Percentiles rank a stretch among this genome's conserved stretches.
phyloP scores from a whole-genome alignment of 164 flowering plant species.

The Umbellularia californica region DNA sequence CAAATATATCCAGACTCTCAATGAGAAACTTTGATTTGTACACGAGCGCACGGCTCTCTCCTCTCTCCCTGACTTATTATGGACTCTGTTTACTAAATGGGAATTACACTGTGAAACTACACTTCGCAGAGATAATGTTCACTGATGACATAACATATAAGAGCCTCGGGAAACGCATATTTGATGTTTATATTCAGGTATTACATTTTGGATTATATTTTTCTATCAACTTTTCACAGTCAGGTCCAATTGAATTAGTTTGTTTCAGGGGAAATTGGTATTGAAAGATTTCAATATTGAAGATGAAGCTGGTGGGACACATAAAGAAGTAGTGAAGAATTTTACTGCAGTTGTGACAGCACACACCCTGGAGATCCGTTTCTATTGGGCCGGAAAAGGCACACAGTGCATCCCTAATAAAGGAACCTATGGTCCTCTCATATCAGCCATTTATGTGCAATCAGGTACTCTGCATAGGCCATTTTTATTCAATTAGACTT shows the following conservation, averaged over 20 bases:
- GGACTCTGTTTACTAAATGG: slow-evolving; percentile 53
- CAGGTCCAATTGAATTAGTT: neutral
- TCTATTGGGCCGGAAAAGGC: slow-evolving; percentile 54
- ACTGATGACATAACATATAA: slow-evolving; percentile 35
- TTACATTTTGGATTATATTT: neutral
- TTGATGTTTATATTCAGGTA: slow-evolving; percentile 71
- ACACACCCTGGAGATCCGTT: slow-evolving; percentile 34
- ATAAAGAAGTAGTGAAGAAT: slow-evolving; percentile 20
- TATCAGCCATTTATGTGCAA: slow-evolving; percentile 46
- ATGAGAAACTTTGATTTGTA: slow-evolving; percentile 27
- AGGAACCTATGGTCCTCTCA: slow-evolving; percentile 49
- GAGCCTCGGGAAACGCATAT: slow-evolving; percentile 65
- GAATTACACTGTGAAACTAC: slow-evolving; percentile 51
- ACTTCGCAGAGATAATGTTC: slow-evolving; percentile 64
- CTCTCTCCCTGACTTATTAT: slow-evolving; percentile 58
- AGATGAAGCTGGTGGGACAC: slow-evolving; percentile 43
- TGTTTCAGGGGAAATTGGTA: slow-evolving; percentile 29
- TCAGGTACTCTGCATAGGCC: neutral
- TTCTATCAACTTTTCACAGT: neutral
- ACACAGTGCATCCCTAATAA: slow-evolving; percentile 31
- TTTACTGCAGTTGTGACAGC: slow-evolving; percentile 28
- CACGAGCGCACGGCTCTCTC: slow-evolving; percentile 46
- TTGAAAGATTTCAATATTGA: slow-evolving; percentile 57
- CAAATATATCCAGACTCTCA: slow-evolving; percentile 25
- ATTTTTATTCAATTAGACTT: too few species aligned